These are phyloP conservation scores for Candida loeiensis DNA, from an alignment of 805 yeast genomes.

Conservation along the genomic window DNA sequence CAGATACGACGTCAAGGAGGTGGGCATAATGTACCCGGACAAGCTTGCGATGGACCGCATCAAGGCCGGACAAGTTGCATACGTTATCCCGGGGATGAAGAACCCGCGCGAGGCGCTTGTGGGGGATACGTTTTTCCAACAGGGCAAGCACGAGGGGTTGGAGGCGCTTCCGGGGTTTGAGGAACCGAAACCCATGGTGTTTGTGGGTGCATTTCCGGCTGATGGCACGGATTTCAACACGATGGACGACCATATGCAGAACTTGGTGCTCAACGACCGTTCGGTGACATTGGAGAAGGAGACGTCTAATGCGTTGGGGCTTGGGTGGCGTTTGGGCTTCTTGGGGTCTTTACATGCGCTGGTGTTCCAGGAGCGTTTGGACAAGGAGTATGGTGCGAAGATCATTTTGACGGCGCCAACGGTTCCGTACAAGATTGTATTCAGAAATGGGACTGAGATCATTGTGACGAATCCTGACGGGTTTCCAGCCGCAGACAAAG, in stretches of 20 bases:
- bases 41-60: constrained; percentile 59
- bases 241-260: constrained; percentile 85
- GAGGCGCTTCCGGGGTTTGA: constrained; percentile 92
- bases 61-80: constrained; percentile 91
- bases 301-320: constrained; percentile 90
- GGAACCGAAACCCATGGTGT: constrained; percentile 97
- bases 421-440: constrained; percentile 82
- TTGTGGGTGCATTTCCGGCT: constrained; percentile 96
- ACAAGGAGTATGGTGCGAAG: constrained; percentile 91
- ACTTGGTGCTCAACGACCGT: constrained; percentile 85
- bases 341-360: constrained; percentile 93
- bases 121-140: constrained; percentile 83
- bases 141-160: constrained; percentile 51
- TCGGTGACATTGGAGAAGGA: constrained; percentile 87
- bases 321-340: constrained; percentile 97
- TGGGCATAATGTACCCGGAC: constrained; percentile 95
- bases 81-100: constrained; percentile 92
- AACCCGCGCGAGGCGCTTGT: constrained; percentile 79
- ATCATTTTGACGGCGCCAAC: constrained; percentile 93
- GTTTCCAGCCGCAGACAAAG: constrained; percentile 65
- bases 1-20: constrained; percentile 84
- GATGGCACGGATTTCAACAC: constrained; percentile 88
- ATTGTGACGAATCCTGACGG: constrained; percentile 88
- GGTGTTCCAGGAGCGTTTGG: constrained; percentile 86
- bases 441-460: constrained; percentile 58